Evolutionary conservation across 768 basidiomycete species (phyloP).

Genomic region (Collybia sordida): DNA sequence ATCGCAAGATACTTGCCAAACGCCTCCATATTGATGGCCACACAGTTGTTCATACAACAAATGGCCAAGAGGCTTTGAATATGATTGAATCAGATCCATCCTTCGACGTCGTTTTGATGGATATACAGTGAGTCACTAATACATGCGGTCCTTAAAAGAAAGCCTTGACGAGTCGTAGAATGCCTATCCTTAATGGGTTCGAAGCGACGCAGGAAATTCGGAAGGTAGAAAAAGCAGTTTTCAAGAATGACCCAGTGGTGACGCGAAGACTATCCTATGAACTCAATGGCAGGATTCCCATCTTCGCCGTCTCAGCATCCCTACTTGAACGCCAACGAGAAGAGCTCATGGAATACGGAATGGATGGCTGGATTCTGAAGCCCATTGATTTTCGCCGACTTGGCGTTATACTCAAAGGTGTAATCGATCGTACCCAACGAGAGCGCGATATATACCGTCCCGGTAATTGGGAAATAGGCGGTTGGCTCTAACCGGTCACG

Average conservation of each 20-base stretch:
- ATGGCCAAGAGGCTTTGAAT: conserved; percentile 76
- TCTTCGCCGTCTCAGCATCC: conserved; percentile 82
- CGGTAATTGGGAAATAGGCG: conserved; percentile 63
- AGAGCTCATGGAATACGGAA: conserved; percentile 51
- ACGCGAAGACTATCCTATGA: conserved; percentile 37
- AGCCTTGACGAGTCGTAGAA: conserved; percentile 36
- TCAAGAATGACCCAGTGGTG: conserved; percentile 2
- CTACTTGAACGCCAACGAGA: conserved; percentile 56
- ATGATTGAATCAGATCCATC: conserved; percentile 52
- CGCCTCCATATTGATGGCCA: conserved; percentile 68
- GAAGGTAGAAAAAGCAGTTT: conserved; percentile 43
- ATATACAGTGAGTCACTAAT: conserved; percentile 60
- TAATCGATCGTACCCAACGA: conserved; percentile 53
- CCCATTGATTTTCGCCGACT: conserved; percentile 79
- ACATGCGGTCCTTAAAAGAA: neutral
- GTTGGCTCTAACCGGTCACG: conserved; percentile 43
- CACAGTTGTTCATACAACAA: conserved; percentile 60
- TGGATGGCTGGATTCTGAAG: conserved; percentile 85
- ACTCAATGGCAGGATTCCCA: conserved; percentile 68
- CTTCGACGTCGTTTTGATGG: conserved; percentile 81
- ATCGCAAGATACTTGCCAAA: conserved; percentile 68
- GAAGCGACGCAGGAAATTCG: conserved; percentile 70
- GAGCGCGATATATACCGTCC: conserved; percentile 48
- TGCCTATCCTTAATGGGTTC: conserved; percentile 79
- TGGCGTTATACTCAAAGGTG: conserved; percentile 53